Evolutionary conservation across 176 grass and related monocot genomes (phyloP), one percentile per base, ranked within the genome.

Genomic region (Cymbopogon citratus): DNA sequence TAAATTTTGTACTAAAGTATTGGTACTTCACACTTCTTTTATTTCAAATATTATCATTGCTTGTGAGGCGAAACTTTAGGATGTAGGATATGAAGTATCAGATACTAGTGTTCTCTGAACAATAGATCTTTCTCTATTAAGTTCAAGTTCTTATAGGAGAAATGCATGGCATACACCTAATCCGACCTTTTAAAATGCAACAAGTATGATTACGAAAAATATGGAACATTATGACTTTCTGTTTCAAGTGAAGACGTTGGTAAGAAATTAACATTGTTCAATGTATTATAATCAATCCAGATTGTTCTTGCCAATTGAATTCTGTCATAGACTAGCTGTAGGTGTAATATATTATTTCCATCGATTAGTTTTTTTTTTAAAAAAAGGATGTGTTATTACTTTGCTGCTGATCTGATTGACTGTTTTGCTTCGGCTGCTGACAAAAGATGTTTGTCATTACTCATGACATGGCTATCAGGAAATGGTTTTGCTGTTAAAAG

Each of bases 401-500:
- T 76, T 49, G 56, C 27, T 15, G 21, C 38, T 79, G 49, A 56
- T 71, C 7, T 46, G 15, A 76, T 76, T 64, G 9, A 28, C 21
- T 73, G 12, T 25, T 75, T 34, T 87, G 31, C 29, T 74, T 76
- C 16, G 38, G 33, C 43, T 66, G 12, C 9, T 78, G 38, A 19
- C 36, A 80, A 52, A 76, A n/a, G 34, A 69, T 84, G 34, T 85
- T 78, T 71, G 56, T 87, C 49, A 46, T 48, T 52, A 67, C 45
- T 87, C 49, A 46, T 48, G 41, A 67, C 45, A 66, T 89, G 61
- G 29, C 31, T 84, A 57, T 66, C 57, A 91, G 81, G 81, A 76
- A 91, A 91, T 81, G 85, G 76, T 75, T 81, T 89, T 83, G 31
- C 39, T 81, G 29, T 74, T 63, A 94, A 83, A 76, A 90, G 29